Evolutionary conservation across 345 rosid species (phyloP), one percentile per base, ranked within the genome.

Genomic region (Dipteronia dyeriana): DNA sequence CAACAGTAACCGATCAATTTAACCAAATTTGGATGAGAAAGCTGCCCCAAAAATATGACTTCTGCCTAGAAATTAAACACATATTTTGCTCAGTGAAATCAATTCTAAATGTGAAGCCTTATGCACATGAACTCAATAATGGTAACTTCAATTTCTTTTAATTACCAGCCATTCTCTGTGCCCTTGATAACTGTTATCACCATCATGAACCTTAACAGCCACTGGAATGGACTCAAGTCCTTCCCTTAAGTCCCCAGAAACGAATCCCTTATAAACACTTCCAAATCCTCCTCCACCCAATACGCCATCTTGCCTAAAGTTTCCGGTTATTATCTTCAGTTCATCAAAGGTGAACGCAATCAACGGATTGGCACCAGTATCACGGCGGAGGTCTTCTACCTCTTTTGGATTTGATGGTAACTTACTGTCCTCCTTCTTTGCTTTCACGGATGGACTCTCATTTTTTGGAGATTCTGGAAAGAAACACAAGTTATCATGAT

Each of bases 221-320:
- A 96, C 98, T 59, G 88, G 90, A 76, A 91, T 80, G 38, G 95
- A 84, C 76, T 85, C 84, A 78, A 91, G 84, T 47, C 87, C 92
- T 75, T 91, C 88, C 75, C 94, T 84, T 9, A 83, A 77, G 82
- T 91, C 91, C 61, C 92, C 90, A 17, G 84, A 61, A 7, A 95
- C 87, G 65, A 91, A 88, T 12, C 99, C 99, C 85, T 95, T 92
- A 79, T 91, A 96, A 70, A 96, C 99, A 67, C 91, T 84, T 66
- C 99, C 99, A 68, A 96, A 96, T 9, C 99, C 99, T 13, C 99
- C 99, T 41, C 99, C 98, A 39, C 99, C 99, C 82, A 96, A 83
- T n/a, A 96, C 89, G 4, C 88, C 76, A 80, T 95, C 99, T 79
- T 89, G 97, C 89, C 99, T 86, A 77, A 96, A 96, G 81, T 94